Evolutionary conservation across 2,329 filamentous ascomycete species (phyloP), one percentile per base, ranked within the genome.

Genomic region (Rhynchosporium agropyri): DNA sequence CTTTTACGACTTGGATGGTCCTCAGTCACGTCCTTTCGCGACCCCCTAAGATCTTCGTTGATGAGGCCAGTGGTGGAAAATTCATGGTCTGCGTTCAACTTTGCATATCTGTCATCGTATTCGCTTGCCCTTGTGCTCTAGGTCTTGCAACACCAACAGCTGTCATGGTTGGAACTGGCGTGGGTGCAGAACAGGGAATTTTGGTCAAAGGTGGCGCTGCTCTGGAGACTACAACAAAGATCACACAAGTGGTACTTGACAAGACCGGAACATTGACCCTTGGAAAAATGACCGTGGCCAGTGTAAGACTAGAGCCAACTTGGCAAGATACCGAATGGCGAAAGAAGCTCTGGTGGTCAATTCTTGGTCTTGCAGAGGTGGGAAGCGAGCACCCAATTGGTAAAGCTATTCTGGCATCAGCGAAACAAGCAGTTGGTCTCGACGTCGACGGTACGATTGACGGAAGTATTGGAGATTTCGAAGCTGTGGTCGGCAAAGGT

Each of bases 161-260:
- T 2, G 93, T 99, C 74, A 98, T 99, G 95, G 95, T 99, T 36
- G 95, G 95, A 49, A 98, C 95, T n/a, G 95, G 95, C 63, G 88
- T 97, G 38, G 95, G 95, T 57, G 95, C 95, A 2, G 91, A 97
- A 76, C 89, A 97, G 70, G 95, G 95, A 29, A 99, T 99, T 70
- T 81, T 99, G n/a, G 92, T 98, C 75, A 99, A 99, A 78, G 94
- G 95, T 60, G 95, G 95, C 61, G 93, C 91, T 46, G 92, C 93
- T 36, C 81, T 99, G 3, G 94, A 99, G 79, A 92, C 86, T 4
- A 90, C 92, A 0, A 98, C 92, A 8, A 94, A 92, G 76, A 85
- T 98, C 68, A 96, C 89, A 1, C 90, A 96, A 70, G 85, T 98
- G 26, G 90, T 98, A 15, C 85, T 98, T 28, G 94, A 98, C 79